These are phyloP conservation scores for Mucor sp. DNA, from an alignment of 371 early-diverging fungal species.

Conservation along the genomic window DNA sequence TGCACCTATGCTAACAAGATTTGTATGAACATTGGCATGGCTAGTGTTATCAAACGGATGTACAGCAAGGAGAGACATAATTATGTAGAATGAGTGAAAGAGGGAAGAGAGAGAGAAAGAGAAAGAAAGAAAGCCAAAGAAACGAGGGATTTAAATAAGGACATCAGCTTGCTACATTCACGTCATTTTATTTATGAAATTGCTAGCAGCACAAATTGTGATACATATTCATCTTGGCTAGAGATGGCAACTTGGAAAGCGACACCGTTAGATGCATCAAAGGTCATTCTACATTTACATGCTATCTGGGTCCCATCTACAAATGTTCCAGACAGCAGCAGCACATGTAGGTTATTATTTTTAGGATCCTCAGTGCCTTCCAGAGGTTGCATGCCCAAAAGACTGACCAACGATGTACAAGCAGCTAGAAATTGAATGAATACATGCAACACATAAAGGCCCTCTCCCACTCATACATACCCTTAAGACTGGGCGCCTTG, in stretches of 20 bases:
- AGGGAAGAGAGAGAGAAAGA: background rate
- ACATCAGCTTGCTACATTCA: background rate
- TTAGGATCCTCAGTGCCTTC: constrained; percentile 70
- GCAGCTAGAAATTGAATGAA: constrained; percentile 48
- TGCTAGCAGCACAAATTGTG: constrained; percentile 70
- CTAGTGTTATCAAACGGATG: background rate
- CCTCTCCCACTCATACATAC: constrained; percentile 17
- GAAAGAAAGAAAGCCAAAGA: background rate
- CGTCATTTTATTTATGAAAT: constrained; percentile 52
- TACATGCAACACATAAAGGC: background rate
- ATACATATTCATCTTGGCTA: constrained; percentile 63
- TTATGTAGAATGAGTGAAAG: background rate
- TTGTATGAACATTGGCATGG: background rate
- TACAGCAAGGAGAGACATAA: constrained; percentile 11
- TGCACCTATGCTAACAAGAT: constrained; percentile 17
- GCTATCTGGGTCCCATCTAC: constrained; percentile 73
- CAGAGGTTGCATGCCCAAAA: constrained; percentile 83
- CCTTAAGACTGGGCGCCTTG: constrained; percentile 68
- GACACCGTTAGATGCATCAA: constrained; percentile 76
- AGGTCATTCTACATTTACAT: constrained; percentile 86
- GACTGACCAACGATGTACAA: constrained; percentile 62
- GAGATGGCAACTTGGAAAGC: constrained; percentile 89
- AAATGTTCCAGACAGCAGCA: constrained; percentile 83
- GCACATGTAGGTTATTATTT: constrained; percentile 80
- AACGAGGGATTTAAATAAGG: constrained; percentile 5